Evolutionary conservation across 2,329 filamentous ascomycete species (phyloP), one percentile per base, ranked within the genome.

Genomic region (Sphaerulina musiva): DNA sequence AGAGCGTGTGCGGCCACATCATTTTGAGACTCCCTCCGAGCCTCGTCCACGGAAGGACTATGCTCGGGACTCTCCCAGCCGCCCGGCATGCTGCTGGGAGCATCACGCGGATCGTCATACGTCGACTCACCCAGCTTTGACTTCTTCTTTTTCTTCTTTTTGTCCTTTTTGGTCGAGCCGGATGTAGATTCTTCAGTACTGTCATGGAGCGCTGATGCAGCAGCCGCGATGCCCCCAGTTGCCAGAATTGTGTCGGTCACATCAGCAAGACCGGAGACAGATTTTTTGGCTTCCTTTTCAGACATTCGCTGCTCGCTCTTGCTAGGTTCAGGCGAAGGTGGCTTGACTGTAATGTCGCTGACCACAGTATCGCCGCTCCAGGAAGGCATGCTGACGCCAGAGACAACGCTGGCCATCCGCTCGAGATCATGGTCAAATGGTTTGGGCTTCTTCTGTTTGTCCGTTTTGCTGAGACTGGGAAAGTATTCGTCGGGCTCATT

Each of bases 371-470:
- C 48, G 9, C 49, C 41, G 14, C 40, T 47, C 41, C 54, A 50
- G 1, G 50, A 48, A 40, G 55, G 47, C 20, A 48, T 17, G 14
- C 57, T 48, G 12, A 50, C 46, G 32, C 46, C 48, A 26, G 48
- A 51, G 14, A 32, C 32, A 23, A 43, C 44, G 32, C 42, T 48
- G 11, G 53, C 46, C 6, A 55, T 54, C 17, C 55, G 52, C 20
- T 44, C 50, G 38, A 54, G 51, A 43, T 57, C 53, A 55, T 65
- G 57, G 57, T 69, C 66, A 17, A 68, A 66, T 31, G 69, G 70
- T 64, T 77, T 78, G 31, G 77, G 73, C 40, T 58, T 59, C 54
- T 67, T 65, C 64, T 73, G 75, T 58, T 69, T 58, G 68, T 69
- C 68, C 45, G 66, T 68, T 59, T 68, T 68, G 53, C 61, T 65